Base-by-base conservation (phyloP, 306 rosid species). In the Delonix regia region DNA sequence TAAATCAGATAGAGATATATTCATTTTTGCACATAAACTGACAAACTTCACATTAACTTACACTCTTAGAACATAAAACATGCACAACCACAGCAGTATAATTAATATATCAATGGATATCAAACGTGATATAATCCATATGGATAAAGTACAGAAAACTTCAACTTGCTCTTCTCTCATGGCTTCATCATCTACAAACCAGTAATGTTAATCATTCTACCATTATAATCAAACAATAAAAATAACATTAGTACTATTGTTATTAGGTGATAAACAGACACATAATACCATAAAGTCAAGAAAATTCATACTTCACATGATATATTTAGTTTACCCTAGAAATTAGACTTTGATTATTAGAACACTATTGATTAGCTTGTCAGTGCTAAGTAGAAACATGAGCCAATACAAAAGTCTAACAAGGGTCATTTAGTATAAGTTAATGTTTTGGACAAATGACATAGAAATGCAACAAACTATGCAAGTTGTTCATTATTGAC, bases 1-100 rank as follows among this genome's bases (percentile, higher is more conserved):
- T 55, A 71, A 48, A 39, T 30, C 53, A 25, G n/a, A 69, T 25
- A 61, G 60, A 78, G 51, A 71, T 75, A 52, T n/a, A 69, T 10
- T 44, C 4, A 47, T 27, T 33, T 42, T 55, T 53, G 47, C 47
- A 30, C 8, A 60, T 39, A 13, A 76, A 7, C 47, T 34, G 61
- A 51, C 38, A 81, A 74, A 47, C 25, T 30, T 36, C 42, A 75
- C 60, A 45, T 10, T 12, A 74, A 73, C 57, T 27, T 24, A 21
- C 69, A 73, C 55, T 55, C 30, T 64, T 33, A 42, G 39, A 39
- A 38, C 28, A 52, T n/a, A 39, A 41, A 71, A 53, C 22, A 55
- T 5, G 63, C 44, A 63, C 45, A 45, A 33, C 77, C 44, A 22
- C 15, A 73, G 44, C 8, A 64, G 19, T 34, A 77, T 7, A 34